Evolutionary conservation across 768 basidiomycete species (phyloP).

Genomic region (Serendipita vermifera): DNA sequence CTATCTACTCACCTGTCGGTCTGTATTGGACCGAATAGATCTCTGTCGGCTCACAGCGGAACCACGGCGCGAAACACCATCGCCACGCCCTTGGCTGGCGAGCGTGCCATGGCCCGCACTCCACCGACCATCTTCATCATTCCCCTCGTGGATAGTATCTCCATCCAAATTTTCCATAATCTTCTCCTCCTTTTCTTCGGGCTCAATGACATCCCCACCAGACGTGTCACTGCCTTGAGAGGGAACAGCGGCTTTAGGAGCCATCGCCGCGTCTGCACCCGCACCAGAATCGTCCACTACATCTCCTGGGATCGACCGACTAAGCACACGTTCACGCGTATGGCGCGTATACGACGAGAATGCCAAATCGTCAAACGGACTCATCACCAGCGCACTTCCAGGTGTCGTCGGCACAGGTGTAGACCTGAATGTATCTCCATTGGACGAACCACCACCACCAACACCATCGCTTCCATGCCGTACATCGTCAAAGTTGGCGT

Average conservation of each 20-base stretch:
- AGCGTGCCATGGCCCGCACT: slow-evolving; percentile 1
- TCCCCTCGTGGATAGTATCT: neutral
- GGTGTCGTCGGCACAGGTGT: too few species aligned
- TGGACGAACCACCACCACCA: too few species aligned
- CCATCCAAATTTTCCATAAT: neutral
- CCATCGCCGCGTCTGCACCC: neutral
- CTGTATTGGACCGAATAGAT: neutral
- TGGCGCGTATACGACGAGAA: neutral
- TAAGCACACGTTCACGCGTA: neutral
- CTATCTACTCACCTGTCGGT: neutral
- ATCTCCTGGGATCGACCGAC: neutral
- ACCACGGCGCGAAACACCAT: neutral
- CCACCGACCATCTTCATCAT: neutral
- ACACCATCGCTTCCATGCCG: too few species aligned
- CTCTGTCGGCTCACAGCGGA: neutral
- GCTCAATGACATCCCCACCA: neutral
- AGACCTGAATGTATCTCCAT: too few species aligned
- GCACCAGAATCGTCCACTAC: neutral
- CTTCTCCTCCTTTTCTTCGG: slow-evolving; percentile 2
- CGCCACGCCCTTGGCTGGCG: neutral
- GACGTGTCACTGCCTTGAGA: neutral
- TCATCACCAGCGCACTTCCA: too few species aligned
- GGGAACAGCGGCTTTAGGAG: neutral
- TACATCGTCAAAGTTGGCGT: too few species aligned
- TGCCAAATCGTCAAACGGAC: slow-evolving; percentile 1